A percentile compares a stretch with the other conserved stretches of the same genome.
phyloP scores from a whole-genome alignment of 805 yeast species.

The Naumovozyma baii region DNA sequence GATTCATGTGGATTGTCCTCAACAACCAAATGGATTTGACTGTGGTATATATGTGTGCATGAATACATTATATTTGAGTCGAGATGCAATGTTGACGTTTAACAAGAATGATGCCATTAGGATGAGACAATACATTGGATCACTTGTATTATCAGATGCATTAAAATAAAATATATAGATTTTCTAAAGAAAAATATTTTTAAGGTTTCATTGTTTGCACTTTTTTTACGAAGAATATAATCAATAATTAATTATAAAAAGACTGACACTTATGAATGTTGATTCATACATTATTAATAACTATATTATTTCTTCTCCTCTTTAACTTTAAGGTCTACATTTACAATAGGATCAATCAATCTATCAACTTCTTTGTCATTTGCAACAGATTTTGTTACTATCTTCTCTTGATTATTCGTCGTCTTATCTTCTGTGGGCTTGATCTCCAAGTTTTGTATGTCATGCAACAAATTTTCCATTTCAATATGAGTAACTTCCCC shows the following conservation, averaged over 20 bases:
- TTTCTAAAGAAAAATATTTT: no score
- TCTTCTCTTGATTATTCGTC: not conserved
- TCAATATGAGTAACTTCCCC: slow-evolving; percentile 2
- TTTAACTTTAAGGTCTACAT: no score
- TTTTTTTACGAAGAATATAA: no score
- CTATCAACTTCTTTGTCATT: not conserved
- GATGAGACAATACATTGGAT: slow-evolving; percentile 43
- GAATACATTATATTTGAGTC: slow-evolving; percentile 53
- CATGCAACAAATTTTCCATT: slow-evolving; percentile 7
- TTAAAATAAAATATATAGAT: not conserved
- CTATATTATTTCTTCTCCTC: no score
- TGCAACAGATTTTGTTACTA: not conserved
- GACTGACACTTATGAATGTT: no score
- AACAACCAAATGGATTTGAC: slow-evolving; percentile 82
- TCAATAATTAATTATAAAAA: no score
- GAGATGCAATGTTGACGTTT: slow-evolving; percentile 42
- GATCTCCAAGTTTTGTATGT: slow-evolving; percentile 10
- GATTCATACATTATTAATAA: no score
- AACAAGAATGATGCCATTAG: slow-evolving; percentile 58
- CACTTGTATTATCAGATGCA: slow-evolving; percentile 6
- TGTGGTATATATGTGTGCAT: slow-evolving; percentile 93
- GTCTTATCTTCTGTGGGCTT: not conserved
- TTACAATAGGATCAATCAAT: no score
- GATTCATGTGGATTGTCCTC: slow-evolving; percentile 49
- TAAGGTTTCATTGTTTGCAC: no score